Evolutionary conservation across 1,139 yeast genomes (phyloP).

Genomic region (Candida tunisiensis): DNA sequence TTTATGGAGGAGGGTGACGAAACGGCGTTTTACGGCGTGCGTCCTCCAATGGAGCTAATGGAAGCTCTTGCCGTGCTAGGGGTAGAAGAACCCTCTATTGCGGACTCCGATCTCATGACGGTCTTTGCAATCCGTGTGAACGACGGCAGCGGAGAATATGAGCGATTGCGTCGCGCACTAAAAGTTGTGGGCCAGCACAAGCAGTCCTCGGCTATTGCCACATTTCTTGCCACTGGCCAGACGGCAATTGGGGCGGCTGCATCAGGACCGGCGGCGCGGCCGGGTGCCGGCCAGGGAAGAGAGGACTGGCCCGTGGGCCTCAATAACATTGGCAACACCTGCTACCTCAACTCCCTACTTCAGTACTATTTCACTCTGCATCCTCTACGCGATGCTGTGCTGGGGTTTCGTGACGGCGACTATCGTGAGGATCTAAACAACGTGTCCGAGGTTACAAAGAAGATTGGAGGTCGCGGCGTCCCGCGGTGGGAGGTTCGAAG

Average conservation of each 20-base stretch:
- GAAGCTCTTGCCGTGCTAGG: conserved; percentile 27
- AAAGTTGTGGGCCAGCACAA: conserved; percentile 16
- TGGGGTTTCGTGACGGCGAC: conserved; percentile 29
- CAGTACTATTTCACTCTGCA: conserved; percentile 80
- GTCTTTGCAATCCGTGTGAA: conserved; percentile 15
- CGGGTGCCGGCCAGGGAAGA: conserved; percentile 2
- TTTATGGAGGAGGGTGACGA: too few relatives aligned
- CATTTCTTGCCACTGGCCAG: conserved; percentile 11
- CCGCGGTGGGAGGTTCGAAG: conserved; percentile 58
- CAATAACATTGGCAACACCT: conserved; percentile 88
- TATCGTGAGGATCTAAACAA: conserved; percentile 10
- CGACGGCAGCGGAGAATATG: conserved; percentile 15
- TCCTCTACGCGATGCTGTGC: conserved; percentile 57
- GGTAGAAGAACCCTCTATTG: conserved; percentile 12
- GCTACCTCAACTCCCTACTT: conserved; percentile 76
- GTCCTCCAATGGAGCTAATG: too few relatives aligned
- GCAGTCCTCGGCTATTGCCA: conserved; percentile 9
- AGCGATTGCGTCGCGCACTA: conserved; percentile 18
- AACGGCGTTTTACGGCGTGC: too few relatives aligned
- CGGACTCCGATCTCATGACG: conserved; percentile 10
- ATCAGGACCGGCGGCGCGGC: conserved; percentile 5
- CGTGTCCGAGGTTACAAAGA: conserved; percentile 20
- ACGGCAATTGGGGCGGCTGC: conserved; percentile 2
- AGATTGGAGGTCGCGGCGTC: conserved; percentile 73
- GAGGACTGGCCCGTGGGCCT: conserved; percentile 80